phyloP scores from a whole-genome alignment of 805 yeast species.

The Pichia exigua region DNA sequence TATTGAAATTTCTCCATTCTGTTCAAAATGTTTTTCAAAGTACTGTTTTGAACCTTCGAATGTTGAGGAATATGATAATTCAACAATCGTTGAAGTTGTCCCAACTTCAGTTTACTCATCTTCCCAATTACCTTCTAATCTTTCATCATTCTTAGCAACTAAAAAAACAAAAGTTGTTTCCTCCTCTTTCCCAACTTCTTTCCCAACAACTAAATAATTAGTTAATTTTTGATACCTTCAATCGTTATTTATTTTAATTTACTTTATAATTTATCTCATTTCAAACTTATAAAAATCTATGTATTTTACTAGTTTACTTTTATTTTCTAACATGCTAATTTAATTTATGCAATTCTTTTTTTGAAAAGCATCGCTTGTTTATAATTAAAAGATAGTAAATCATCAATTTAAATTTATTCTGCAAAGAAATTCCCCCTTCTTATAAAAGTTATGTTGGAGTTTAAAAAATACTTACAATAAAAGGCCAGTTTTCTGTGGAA shows the following conservation, averaged over 20 bases:
- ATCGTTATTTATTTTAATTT: neutral
- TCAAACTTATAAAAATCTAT: neutral
- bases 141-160: conserved; percentile 9
- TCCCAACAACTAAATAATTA: neutral
- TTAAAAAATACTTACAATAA: too few species aligned
- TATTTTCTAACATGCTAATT: too few species aligned
- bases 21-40: conserved; percentile 54
- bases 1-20: conserved; percentile 42
- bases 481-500: too few species aligned
- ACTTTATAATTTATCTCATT: neutral
- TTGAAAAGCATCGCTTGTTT: too few species aligned
- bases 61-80: conserved; percentile 2
- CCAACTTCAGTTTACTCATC: conserved; percentile 14
- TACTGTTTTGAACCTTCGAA: conserved; percentile 45
- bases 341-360: too few species aligned
- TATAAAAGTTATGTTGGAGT: too few species aligned
- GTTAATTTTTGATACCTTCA: neutral
- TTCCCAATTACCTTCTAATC: conserved; percentile 8
- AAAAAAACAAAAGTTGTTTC: conserved; percentile 2
- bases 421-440: too few species aligned
- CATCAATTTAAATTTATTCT: too few species aligned
- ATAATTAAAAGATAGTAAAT: too few species aligned
- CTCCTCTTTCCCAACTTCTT: conserved; percentile 3
- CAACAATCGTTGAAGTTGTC: conserved; percentile 6
- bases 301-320: neutral